Evolutionary conservation across 2,329 filamentous ascomycete species (phyloP).

Genomic region (Diplodia mutila): DNA sequence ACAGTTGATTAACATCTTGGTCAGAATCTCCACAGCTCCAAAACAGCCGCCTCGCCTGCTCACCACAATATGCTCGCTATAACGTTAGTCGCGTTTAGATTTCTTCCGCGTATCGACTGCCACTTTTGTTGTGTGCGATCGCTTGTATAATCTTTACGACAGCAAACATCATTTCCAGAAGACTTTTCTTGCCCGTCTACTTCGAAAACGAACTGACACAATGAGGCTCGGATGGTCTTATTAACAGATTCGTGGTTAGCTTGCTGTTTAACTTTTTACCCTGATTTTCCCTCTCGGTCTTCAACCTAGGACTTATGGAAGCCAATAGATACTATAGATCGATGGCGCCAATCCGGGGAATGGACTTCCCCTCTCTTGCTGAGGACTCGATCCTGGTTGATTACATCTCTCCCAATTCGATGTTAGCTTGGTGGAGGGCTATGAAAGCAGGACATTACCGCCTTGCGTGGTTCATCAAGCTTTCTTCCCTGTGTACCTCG

Average conservation of each 20-base stretch:
- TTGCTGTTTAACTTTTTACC: neutral
- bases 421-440: neutral
- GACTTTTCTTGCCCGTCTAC: too few species aligned
- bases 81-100: too few species aligned
- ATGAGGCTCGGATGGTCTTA: too few species aligned
- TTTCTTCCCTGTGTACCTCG: neutral
- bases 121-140: too few species aligned
- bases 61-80: too few species aligned
- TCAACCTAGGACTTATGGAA: neutral
- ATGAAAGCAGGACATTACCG: neutral
- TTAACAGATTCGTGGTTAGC: neutral
- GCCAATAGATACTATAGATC: neutral
- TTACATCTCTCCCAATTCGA: neutral
- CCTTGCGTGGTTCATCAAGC: neutral
- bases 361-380: neutral
- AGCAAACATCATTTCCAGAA: too few species aligned
- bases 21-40: too few species aligned
- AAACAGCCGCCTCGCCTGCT: too few species aligned
- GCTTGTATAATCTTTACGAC: too few species aligned
- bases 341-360: neutral
- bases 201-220: too few species aligned
- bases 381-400: neutral
- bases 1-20: too few species aligned
- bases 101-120: too few species aligned
- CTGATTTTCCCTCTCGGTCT: neutral